Percentiles rank a stretch among this genome's conserved stretches.
These are phyloP conservation scores for Rhynchospora breviuscula DNA, from an alignment of 176 grass and related monocot genomes.

Conservation along the genomic window DNA sequence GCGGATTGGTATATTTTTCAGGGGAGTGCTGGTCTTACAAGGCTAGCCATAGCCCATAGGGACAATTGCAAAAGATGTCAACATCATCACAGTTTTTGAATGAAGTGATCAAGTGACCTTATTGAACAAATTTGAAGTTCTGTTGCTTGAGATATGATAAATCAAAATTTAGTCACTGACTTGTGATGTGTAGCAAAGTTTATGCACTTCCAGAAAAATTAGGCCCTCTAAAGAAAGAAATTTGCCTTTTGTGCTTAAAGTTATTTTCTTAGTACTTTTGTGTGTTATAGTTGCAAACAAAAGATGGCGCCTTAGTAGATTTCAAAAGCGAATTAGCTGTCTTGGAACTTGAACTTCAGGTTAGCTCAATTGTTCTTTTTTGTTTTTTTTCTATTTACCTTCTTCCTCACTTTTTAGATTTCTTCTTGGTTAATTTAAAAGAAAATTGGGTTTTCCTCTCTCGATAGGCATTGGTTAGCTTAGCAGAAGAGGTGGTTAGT, in stretches of 20 bases:
- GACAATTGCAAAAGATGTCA: background rate
- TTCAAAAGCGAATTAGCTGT: slow-evolving; percentile 89
- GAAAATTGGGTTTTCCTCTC: slow-evolving; percentile 24
- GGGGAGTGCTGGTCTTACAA: background rate
- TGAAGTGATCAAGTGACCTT: background rate
- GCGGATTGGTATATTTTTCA: background rate
- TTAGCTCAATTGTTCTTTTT: slow-evolving; percentile 27
- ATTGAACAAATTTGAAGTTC: background rate
- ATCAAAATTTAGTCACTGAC: background rate
- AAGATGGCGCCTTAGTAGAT: slow-evolving; percentile 56
- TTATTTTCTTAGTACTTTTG: background rate
- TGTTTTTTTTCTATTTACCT: no score
- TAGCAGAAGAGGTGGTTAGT: slow-evolving; percentile 90
- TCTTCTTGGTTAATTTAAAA: background rate
- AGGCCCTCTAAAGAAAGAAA: background rate
- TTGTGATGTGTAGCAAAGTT: background rate
- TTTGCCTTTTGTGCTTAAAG: background rate
- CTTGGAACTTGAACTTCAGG: slow-evolving; percentile 96
- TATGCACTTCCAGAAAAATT: background rate
- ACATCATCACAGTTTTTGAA: background rate
- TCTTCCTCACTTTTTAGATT: background rate
- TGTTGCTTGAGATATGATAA: background rate
- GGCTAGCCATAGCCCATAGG: no score
- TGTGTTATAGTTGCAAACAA: slow-evolving; percentile 52
- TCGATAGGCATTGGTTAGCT: slow-evolving; percentile 75